A percentile compares a stretch with the other conserved stretches of the same genome.
These are phyloP conservation scores for Sporothrix globosa DNA, from an alignment of 2,329 filamentous ascomycete genomes.

Conservation along the genomic window DNA sequence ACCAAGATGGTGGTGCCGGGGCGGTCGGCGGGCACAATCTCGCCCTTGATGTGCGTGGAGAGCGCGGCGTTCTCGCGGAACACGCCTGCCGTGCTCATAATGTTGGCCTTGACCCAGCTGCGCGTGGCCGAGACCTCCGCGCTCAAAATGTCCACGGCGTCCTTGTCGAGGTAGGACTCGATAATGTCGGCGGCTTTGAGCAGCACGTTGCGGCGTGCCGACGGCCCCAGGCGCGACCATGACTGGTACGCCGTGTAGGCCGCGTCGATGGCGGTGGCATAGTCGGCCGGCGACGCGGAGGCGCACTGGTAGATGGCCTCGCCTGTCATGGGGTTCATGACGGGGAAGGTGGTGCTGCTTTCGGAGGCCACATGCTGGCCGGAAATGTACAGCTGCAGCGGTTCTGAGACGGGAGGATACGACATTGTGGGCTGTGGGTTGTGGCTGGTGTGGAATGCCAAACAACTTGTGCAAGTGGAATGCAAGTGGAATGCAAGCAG, in stretches of 20 bases:
- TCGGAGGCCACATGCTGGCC: slow-evolving; percentile 37
- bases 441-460: neutral
- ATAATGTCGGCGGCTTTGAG: slow-evolving; percentile 64
- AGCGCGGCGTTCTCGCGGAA: slow-evolving; percentile 49
- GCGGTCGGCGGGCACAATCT: slow-evolving; percentile 44
- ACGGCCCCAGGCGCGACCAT: slow-evolving; percentile 63
- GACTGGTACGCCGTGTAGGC: slow-evolving; percentile 63
- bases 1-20: slow-evolving; percentile 62
- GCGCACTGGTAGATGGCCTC: slow-evolving; percentile 57
- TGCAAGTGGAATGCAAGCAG: too few relatives aligned
- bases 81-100: slow-evolving; percentile 43
- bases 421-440: slow-evolving; percentile 5
- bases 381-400: slow-evolving; percentile 39
- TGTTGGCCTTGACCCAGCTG: slow-evolving; percentile 45
- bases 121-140: slow-evolving; percentile 43
- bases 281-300: slow-evolving; percentile 58
- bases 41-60: slow-evolving; percentile 45
- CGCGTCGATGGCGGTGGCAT: slow-evolving; percentile 51
- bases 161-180: slow-evolving; percentile 52
- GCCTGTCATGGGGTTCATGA: slow-evolving; percentile 45
- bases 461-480: too few relatives aligned
- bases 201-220: slow-evolving; percentile 63
- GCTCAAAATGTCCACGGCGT: slow-evolving; percentile 38
- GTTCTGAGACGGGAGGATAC: slow-evolving; percentile 30
- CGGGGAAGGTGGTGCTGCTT: slow-evolving; percentile 39